phyloP scores from a whole-genome alignment of 75 land plant species.

The Sequoia sempervirens region DNA sequence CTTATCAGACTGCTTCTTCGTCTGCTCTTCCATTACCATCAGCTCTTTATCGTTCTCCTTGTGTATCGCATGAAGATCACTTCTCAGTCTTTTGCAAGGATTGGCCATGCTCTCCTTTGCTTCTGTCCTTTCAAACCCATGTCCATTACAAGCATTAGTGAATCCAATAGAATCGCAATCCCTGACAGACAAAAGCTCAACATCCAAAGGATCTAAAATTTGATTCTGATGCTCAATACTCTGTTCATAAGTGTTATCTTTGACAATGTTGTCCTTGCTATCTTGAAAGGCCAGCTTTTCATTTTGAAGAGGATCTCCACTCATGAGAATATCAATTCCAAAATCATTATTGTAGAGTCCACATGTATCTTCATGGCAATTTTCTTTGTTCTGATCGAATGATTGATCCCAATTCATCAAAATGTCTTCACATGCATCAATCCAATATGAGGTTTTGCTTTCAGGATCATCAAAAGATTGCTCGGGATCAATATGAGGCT shows the following conservation, averaged over 20 bases:
- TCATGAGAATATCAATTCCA: slow-evolving; percentile 1
- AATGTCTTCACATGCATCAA: slow-evolving; percentile 66
- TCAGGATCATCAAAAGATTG: neutral
- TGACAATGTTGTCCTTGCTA: neutral
- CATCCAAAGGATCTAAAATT: neutral
- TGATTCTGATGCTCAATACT: neutral
- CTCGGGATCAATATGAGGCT: slow-evolving; percentile 1
- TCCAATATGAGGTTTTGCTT: slow-evolving; percentile 41
- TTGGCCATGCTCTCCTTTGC: neutral
- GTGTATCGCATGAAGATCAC: neutral
- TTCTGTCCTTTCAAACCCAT: slow-evolving; percentile 4
- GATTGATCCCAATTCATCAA: slow-evolving; percentile 2
- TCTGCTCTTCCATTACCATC: neutral
- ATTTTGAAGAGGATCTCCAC: slow-evolving; percentile 2
- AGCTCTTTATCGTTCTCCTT: neutral
- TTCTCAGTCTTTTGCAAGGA: neutral
- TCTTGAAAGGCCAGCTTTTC: neutral
- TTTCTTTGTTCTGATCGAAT: slow-evolving; percentile 7
- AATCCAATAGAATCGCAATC: slow-evolving; percentile 7
- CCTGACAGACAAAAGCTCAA: slow-evolving; percentile 1
- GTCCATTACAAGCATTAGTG: neutral
- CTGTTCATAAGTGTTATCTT: neutral
- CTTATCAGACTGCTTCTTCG: neutral
- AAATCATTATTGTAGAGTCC: neutral
- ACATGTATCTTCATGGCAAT: neutral